These are phyloP conservation scores for Carex littledalei DNA, from an alignment of 176 grass and related monocot genomes.

Conservation along the genomic window DNA sequence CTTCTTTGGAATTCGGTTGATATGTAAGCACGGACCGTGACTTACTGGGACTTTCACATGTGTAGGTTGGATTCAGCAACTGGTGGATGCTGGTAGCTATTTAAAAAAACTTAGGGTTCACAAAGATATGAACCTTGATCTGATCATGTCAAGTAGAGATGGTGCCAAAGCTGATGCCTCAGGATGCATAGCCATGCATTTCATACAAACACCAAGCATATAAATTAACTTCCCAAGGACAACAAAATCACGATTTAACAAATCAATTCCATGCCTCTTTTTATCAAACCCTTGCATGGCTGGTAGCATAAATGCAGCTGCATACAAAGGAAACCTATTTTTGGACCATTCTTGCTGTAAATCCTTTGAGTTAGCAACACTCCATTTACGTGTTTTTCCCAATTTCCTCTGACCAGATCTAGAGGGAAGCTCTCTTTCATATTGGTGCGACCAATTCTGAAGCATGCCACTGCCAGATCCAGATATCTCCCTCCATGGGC, in stretches of 20 bases:
- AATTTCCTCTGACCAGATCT: conserved; percentile 67
- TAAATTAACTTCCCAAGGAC: conserved; percentile 91
- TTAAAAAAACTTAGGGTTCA: neutral
- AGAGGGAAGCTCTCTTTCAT: conserved; percentile 93
- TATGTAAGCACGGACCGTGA: too few relatives aligned
- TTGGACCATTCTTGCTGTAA: conserved; percentile 42
- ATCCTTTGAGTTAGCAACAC: conserved; percentile 54
- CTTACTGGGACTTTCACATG: neutral
- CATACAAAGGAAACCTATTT: conserved; percentile 92
- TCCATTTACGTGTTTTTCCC: conserved; percentile 94
- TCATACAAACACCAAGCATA: conserved; percentile 97
- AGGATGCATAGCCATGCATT: conserved; percentile 82
- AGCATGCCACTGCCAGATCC: conserved; percentile 40
- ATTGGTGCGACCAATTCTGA: conserved; percentile 63
- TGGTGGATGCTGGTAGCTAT: neutral
- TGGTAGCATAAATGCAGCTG: conserved; percentile 94
- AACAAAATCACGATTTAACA: conserved; percentile 82
- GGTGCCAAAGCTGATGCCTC: conserved; percentile 84
- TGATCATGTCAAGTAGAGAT: conserved; percentile 85
- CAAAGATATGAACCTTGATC: conserved; percentile 52
- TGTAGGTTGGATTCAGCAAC: neutral
- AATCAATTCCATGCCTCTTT: conserved; percentile 68
- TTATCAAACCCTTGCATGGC: conserved; percentile 91
- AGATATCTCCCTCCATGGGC: conserved; percentile 85
- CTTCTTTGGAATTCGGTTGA: too few relatives aligned